Evolutionary conservation across 192 early-diverging fungal genomes (phyloP), one percentile per base, ranked within the genome.

Genomic region (Backusella australiensis): DNA sequence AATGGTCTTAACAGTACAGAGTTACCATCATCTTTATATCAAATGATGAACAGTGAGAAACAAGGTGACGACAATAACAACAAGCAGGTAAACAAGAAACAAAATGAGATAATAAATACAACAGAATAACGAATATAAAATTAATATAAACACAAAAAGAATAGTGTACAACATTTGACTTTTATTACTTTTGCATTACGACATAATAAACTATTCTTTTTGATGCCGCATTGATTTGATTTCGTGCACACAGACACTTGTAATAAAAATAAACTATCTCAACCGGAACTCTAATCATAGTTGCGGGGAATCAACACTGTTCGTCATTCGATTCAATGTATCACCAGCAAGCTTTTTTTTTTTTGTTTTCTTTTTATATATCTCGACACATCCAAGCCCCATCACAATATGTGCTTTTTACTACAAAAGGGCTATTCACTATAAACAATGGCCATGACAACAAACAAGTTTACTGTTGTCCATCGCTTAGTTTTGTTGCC

Each of bases 21-120:
- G 56, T 63, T 63, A 63, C 56, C 56, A 29, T 63, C 56, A 63
- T 63, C 23, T 63, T 63, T 63, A 11, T 63, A 63, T 63, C 56
- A 63, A 63, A 63, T 63, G 56, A 63, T 63, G 21, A 56, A 8
- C 23, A 63, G 26, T 63, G 56, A 21, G 53, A 56, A 56, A 56
- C n/a, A 56, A 21, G 21, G 23, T 21, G 21, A 56, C 8, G n/a
- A 56, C 53, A 56, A 63, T 63, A 44, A 19, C 42, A 44, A 44
- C 14, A 14, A 44, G 42, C 38, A 39, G 8, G 42, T 44, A 44
- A 17, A 44, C 42, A 44, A 17, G 15, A 39, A 44, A 17, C 4
- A 44, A 17, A 44, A 44, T 39, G 38, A 1, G 9, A 39, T 39
- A 39, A 9, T 0, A 32, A 8, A 39, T 11, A 39, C 1, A 39